Evolutionary conservation across 495 filamentous ascomycete species (phyloP).

Genomic region (Cryomyces minteri): DNA sequence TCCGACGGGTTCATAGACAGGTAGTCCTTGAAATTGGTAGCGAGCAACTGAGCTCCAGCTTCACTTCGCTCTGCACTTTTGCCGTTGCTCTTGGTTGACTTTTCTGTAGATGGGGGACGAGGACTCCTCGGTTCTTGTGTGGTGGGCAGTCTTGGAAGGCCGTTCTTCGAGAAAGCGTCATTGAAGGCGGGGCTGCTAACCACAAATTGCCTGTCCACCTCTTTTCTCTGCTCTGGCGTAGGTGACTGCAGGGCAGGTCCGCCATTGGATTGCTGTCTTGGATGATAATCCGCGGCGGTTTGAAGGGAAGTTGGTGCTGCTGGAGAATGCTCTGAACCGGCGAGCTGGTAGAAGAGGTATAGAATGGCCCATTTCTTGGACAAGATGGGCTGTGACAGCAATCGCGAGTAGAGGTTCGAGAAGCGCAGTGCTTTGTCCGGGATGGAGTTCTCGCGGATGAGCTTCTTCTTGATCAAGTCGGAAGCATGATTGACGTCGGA

Average conservation of each 20-base stretch:
- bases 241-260: background rate
- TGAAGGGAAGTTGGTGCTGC: background rate
- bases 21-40: slow-evolving; percentile 2
- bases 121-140: slow-evolving; percentile 6
- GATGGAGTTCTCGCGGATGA: slow-evolving; percentile 48
- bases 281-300: background rate
- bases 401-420: slow-evolving; percentile 68
- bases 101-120: slow-evolving; percentile 1
- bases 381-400: slow-evolving; percentile 77
- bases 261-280: slow-evolving; percentile 6
- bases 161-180: slow-evolving; percentile 36
- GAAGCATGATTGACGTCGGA: slow-evolving; percentile 74
- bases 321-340: slow-evolving; percentile 15
- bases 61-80: slow-evolving; percentile 42
- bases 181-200: slow-evolving; percentile 19
- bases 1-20: slow-evolving; percentile 27
- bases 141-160: slow-evolving; percentile 27
- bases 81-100: slow-evolving; percentile 39
- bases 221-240: background rate
- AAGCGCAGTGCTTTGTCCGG: slow-evolving; percentile 78
- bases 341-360: slow-evolving; percentile 70
- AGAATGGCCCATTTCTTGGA: slow-evolving; percentile 94
- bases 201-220: background rate
- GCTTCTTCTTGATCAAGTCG: slow-evolving; percentile 74
- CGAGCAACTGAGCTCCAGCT: background rate